A percentile compares a stretch with the other conserved stretches of the same genome.
phyloP scores from a whole-genome alignment of 2,329 filamentous ascomycete genomes.

The Neophaeococcomyces aloes region DNA sequence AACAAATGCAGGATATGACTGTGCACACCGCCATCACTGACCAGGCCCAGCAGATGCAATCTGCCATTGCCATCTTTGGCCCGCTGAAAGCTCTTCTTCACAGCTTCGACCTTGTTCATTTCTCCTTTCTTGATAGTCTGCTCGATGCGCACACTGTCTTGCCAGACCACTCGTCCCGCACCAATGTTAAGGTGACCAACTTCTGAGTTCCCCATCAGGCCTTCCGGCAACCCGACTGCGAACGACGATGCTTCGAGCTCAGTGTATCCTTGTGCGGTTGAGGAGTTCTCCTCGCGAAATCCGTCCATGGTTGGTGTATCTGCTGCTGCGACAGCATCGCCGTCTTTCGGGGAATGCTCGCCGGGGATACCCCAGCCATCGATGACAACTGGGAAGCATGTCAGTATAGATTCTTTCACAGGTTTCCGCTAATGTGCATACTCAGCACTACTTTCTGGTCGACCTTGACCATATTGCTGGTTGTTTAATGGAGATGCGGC shows the following conservation, averaged over 20 bases:
- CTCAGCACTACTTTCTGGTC: conserved; percentile 61
- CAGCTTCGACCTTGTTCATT: conserved; percentile 62
- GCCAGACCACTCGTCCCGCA: conserved; percentile 94
- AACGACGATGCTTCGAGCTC: conserved; percentile 92
- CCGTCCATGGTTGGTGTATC: conserved; percentile 92
- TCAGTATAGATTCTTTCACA: conserved; percentile 25
- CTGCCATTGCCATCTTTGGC: conserved; percentile 84
- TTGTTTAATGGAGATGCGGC: not conserved
- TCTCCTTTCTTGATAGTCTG: conserved; percentile 78
- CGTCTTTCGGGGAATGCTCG: conserved; percentile 68
- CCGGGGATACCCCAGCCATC: conserved; percentile 93
- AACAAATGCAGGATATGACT: conserved; percentile 91
- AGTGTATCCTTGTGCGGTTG: conserved; percentile 72
- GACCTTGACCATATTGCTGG: conserved; percentile 50
- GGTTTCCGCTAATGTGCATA: conserved; percentile 32
- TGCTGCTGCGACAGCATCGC: conserved; percentile 90
- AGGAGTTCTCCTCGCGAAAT: conserved; percentile 56
- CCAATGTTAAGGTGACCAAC: conserved; percentile 98
- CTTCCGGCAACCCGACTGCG: conserved; percentile 89
- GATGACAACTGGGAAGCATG: conserved; percentile 66
- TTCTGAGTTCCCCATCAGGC: conserved; percentile 97
- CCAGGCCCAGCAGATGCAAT: conserved; percentile 80
- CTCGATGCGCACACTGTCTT: conserved; percentile 95
- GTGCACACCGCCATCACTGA: conserved; percentile 95
- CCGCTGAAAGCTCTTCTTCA: conserved; percentile 64